These are phyloP conservation scores for Euryodendron excelsum DNA, from an alignment of 148 eudicot genomes.

Conservation along the genomic window DNA sequence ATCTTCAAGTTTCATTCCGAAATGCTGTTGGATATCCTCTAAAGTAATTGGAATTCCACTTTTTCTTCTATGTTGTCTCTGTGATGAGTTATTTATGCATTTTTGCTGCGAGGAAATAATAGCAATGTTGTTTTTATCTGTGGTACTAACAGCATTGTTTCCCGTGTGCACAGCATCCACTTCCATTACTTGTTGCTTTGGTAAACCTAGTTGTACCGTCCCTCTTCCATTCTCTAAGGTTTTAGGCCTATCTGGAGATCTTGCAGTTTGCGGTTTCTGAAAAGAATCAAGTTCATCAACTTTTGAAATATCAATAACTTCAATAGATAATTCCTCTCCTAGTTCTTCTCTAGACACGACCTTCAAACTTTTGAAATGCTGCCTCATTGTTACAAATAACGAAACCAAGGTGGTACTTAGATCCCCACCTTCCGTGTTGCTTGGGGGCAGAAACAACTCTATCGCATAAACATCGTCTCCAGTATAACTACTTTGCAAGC, in stretches of 20 bases:
- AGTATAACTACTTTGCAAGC: too few relatives aligned
- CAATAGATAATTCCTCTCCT: slow-evolving; percentile 7
- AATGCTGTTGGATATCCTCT: neutral
- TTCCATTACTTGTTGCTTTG: neutral
- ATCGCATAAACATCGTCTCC: slow-evolving; percentile 24
- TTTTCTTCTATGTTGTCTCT: too few relatives aligned
- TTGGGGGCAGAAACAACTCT: slow-evolving; percentile 24
- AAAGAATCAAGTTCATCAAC: neutral
- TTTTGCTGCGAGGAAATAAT: neutral
- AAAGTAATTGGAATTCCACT: neutral
- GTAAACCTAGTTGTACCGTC: neutral
- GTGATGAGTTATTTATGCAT: too few relatives aligned
- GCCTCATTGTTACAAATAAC: too few relatives aligned
- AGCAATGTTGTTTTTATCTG: neutral
- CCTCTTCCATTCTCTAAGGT: too few relatives aligned
- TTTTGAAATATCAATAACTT: neutral
- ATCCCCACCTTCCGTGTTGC: neutral
- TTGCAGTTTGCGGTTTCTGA: neutral
- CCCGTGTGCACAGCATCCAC: neutral
- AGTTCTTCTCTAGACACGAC: too few relatives aligned
- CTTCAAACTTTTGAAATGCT: too few relatives aligned
- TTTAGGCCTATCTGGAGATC: neutral
- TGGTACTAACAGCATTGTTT: neutral
- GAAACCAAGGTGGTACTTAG: neutral
- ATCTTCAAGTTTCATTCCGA: too few relatives aligned